phyloP scores from a whole-genome alignment of 2,329 filamentous ascomycete genomes.

The Pochonia chlamydosporia region DNA sequence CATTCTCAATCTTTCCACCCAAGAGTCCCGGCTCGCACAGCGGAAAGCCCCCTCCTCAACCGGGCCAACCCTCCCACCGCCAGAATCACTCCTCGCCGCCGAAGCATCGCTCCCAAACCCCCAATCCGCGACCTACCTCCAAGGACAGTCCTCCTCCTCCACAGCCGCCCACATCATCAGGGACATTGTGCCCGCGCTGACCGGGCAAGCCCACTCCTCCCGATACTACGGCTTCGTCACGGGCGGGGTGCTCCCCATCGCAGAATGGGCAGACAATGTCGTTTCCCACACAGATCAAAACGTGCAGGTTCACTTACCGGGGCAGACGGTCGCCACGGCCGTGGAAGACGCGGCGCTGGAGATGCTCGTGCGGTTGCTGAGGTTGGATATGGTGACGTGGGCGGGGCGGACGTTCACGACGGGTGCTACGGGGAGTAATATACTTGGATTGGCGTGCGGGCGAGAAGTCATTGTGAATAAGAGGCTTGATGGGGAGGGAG shows the following conservation, averaged over 20 bases:
- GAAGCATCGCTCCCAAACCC: slow-evolving; percentile 33
- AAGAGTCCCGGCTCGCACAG: slow-evolving; percentile 14
- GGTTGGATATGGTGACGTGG: slow-evolving; percentile 49
- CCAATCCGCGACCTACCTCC: slow-evolving; percentile 20
- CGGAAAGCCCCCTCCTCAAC: slow-evolving; percentile 13
- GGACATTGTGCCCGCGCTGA: slow-evolving; percentile 55
- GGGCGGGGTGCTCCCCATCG: slow-evolving; percentile 72
- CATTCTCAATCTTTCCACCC: slow-evolving; percentile 18
- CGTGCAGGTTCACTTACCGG: slow-evolving; percentile 72
- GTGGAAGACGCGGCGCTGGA: slow-evolving; percentile 68
- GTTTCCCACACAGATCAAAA: slow-evolving; percentile 79
- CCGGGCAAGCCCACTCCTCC: slow-evolving; percentile 55
- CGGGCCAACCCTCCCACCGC: slow-evolving; percentile 33
- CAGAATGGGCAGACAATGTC: slow-evolving; percentile 77
- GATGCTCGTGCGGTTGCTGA: slow-evolving; percentile 63
- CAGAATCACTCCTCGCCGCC: slow-evolving; percentile 27
- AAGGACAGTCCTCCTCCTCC: slow-evolving; percentile 21
- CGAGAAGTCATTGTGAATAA: slow-evolving; percentile 56
- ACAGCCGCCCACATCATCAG: slow-evolving; percentile 35
- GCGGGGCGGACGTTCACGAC: slow-evolving; percentile 47
- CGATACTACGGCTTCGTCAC: slow-evolving; percentile 89
- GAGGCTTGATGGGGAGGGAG: slow-evolving; percentile 33
- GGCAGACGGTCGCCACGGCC: slow-evolving; percentile 67
- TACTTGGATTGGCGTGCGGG: slow-evolving; percentile 64
- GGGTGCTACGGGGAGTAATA: slow-evolving; percentile 70